phyloP scores from a whole-genome alignment of 495 filamentous ascomycete species.

The Wilcoxina mikolae region DNA sequence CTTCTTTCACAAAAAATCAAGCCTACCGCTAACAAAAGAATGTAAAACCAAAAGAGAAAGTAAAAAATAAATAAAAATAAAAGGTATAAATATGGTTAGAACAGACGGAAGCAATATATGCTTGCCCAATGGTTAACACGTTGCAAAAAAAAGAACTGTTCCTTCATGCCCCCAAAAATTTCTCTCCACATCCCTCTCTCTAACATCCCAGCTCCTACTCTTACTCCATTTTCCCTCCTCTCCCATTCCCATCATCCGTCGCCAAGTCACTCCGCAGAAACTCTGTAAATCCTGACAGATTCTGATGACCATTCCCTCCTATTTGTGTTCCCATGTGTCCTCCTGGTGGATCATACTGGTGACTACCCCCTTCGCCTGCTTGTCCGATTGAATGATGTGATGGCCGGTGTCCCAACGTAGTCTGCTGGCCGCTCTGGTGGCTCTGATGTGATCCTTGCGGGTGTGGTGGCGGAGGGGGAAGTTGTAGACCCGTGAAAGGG shows the following conservation, averaged over 20 bases:
- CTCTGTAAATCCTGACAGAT: neutral
- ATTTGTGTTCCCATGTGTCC: neutral
- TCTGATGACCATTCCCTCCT: neutral
- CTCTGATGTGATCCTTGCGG: too few species aligned
- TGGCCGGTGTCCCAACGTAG: neutral
- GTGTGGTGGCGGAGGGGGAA: neutral
- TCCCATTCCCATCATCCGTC: neutral
- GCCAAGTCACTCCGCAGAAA: neutral
- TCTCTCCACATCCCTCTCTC: neutral
- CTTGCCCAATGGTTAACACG: too few species aligned
- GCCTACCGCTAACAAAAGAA: neutral
- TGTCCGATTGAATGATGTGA: neutral
- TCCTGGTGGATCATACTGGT: neutral
- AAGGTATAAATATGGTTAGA: neutral
- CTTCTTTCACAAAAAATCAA: neutral
- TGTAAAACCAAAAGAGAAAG: neutral
- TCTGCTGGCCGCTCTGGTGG: too few species aligned
- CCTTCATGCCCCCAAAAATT: neutral
- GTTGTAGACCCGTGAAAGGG: neutral
- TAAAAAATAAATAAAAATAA: slow-evolving; percentile 2
- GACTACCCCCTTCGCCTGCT: neutral
- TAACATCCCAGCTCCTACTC: neutral
- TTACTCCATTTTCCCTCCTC: slow-evolving; percentile 2
- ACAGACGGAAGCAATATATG: too few species aligned
- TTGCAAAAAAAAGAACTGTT: neutral